Evolutionary conservation across 192 early-diverging fungal genomes (phyloP).

Genomic region (Jimgerdemannia lactiflua): DNA sequence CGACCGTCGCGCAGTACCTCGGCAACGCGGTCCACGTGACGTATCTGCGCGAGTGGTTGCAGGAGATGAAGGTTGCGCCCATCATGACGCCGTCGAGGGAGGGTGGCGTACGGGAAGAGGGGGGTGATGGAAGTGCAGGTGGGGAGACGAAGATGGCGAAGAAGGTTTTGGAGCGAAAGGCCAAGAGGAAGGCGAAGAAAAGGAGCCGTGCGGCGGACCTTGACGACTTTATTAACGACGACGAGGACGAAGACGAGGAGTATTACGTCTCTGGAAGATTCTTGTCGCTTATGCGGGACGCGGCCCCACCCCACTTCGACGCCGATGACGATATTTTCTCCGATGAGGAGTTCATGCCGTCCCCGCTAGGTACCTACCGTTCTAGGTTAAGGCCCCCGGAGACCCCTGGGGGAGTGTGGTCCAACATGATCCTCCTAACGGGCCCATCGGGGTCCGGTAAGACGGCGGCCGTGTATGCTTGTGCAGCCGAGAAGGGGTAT

Average conservation of each 20-base stretch:
- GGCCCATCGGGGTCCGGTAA: slow-evolving; percentile 73
- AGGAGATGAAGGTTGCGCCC: not conserved
- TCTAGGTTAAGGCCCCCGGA: no score
- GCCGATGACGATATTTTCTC: not conserved
- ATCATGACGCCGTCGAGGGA: not conserved
- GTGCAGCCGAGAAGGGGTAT: slow-evolving; percentile 69
- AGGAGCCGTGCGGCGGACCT: not conserved
- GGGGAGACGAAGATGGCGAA: not conserved
- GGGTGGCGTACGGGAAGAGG: not conserved
- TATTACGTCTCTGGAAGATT: not conserved
- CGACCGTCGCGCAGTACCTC: not conserved
- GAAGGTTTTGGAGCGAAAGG: not conserved
- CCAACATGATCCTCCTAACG: slow-evolving; percentile 61
- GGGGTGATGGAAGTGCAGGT: not conserved
- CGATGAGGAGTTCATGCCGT: not conserved
- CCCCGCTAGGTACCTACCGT: not conserved
- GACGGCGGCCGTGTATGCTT: slow-evolving; percentile 68
- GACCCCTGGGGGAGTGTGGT: not conserved
- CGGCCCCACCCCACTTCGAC: not conserved
- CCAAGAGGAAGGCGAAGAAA: not conserved
- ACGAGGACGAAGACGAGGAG: not conserved
- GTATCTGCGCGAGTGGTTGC: not conserved
- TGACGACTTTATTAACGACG: not conserved
- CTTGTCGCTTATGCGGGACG: not conserved
- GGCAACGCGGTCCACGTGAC: not conserved